Conservation (phyloP, 2,329 filamentous ascomycete species). For the Phialocephala sp. region DNA sequence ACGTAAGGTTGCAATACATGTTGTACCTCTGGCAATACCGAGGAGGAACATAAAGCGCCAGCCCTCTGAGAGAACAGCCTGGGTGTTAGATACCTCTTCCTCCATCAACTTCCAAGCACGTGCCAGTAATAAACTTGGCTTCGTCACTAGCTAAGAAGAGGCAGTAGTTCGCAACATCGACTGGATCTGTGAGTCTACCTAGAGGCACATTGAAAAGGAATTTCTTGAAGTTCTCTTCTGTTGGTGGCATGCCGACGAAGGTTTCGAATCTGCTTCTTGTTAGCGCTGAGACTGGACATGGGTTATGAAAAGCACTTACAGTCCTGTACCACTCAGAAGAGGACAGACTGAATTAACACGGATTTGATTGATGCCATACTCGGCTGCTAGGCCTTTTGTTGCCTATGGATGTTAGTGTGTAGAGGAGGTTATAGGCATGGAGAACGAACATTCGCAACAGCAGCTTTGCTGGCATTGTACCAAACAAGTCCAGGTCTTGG, state of each 20-base stretch:
- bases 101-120: conserved; percentile 71
- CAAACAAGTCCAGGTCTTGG: conserved; percentile 69
- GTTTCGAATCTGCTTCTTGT: conserved; percentile 38
- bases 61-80: not conserved
- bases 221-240: conserved; percentile 61
- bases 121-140: conserved; percentile 72
- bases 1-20: not conserved
- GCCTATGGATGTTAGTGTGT: conserved; percentile 46
- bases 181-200: conserved; percentile 59
- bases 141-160: conserved; percentile 75
- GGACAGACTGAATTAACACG: conserved; percentile 76
- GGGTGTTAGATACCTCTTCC: conserved; percentile 47
- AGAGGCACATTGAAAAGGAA: conserved; percentile 61
- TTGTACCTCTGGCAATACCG: not conserved
- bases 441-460: conserved; percentile 61
- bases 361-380: conserved; percentile 75
- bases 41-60: not conserved
- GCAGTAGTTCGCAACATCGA: conserved; percentile 73
- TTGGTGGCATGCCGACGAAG: conserved; percentile 67
- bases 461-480: conserved; percentile 74
- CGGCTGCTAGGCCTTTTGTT: conserved; percentile 71
- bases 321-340: conserved; percentile 68
- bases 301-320: conserved; percentile 43
- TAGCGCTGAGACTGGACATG: not conserved
- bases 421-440: not conserved